Percentiles rank a stretch among this genome's conserved stretches.
Evolutionary conservation across 2,329 filamentous ascomycete genomes (phyloP).

Genomic region (Diaporthe sp.): DNA sequence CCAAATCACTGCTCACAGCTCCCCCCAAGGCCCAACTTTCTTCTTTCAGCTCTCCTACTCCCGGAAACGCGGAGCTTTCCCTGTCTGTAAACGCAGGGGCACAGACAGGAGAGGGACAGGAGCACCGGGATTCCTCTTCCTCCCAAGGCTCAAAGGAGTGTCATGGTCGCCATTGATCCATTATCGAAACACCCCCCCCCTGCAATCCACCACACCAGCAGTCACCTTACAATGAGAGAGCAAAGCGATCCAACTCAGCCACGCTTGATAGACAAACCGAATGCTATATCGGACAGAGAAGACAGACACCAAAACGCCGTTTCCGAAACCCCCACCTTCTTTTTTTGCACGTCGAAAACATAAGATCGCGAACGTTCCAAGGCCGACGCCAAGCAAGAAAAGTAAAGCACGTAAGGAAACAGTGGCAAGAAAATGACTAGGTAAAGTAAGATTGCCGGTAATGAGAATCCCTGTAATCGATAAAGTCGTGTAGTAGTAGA

Average conservation of each 20-base stretch:
- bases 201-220: slow-evolving; percentile 22
- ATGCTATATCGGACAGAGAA: slow-evolving; percentile 35
- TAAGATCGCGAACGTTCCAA: slow-evolving; percentile 7
- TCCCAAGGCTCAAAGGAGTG: slow-evolving; percentile 30
- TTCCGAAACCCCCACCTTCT: slow-evolving; percentile 25
- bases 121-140: background rate
- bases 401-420: slow-evolving; percentile 19
- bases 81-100: slow-evolving; percentile 16
- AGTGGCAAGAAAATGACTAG: background rate
- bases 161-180: slow-evolving; percentile 24
- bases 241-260: slow-evolving; percentile 32
- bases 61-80: background rate
- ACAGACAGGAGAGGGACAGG: slow-evolving; percentile 25
- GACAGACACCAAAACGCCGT: slow-evolving; percentile 32
- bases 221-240: slow-evolving; percentile 29
- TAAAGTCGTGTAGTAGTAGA: background rate
- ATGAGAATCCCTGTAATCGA: slow-evolving; percentile 2
- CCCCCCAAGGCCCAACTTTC: background rate
- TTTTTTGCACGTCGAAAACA: slow-evolving; percentile 35
- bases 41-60: background rate
- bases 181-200: slow-evolving; percentile 18
- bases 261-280: slow-evolving; percentile 30
- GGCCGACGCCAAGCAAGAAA: slow-evolving; percentile 27
- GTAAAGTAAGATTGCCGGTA: slow-evolving; percentile 18
- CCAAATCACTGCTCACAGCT: background rate